Conservation (phyloP, 2,329 filamentous ascomycete species). For the Pseudocercospora macadamiae region DNA sequence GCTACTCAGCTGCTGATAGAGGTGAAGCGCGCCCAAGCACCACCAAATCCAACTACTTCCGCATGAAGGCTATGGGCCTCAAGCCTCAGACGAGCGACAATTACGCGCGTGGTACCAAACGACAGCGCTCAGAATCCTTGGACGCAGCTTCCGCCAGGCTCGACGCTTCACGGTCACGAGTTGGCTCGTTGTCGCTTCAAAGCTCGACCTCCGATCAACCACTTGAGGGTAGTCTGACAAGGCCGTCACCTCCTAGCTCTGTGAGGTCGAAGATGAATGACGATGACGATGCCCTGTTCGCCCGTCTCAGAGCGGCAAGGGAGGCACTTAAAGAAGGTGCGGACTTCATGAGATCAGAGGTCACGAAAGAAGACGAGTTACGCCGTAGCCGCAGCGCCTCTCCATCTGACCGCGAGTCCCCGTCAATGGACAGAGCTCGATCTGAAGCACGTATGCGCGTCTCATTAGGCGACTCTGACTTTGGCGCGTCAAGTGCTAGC, state of each 20-base stretch:
- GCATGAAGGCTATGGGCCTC: conserved; percentile 53
- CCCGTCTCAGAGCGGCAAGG: conserved; percentile 36
- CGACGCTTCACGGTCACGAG: conserved; percentile 1
- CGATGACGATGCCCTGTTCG: conserved; percentile 41
- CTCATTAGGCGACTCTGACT: conserved; percentile 19
- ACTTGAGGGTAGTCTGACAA: conserved; percentile 19
- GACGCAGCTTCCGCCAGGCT: conserved; percentile 12
- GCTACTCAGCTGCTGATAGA: conserved; percentile 32
- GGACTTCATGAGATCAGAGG: conserved; percentile 20
- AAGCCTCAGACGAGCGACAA: conserved; percentile 41
- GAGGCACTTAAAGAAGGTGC: conserved; percentile 32
- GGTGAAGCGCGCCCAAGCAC: conserved; percentile 43
- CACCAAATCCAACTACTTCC: conserved; percentile 56
- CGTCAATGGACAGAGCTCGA: conserved; percentile 37
- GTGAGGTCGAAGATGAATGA: conserved; percentile 25
- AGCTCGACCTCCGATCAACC: conserved; percentile 11
- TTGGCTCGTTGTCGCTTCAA: conserved; percentile 14
- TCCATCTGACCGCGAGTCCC: conserved; percentile 33
- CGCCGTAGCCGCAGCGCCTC: conserved; percentile 30
- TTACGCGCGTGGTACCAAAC: conserved; percentile 30
- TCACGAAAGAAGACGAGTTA: conserved; percentile 27
- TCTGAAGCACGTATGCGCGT: conserved; percentile 36
- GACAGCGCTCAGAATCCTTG: conserved; percentile 26
- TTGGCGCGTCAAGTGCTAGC: conserved; percentile 3
- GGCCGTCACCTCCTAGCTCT: conserved; percentile 20